These are phyloP conservation scores for Thalassiosira livingstoniorum DNA, from an alignment of 352 stramenopile genomes.

Conservation along the genomic window DNA sequence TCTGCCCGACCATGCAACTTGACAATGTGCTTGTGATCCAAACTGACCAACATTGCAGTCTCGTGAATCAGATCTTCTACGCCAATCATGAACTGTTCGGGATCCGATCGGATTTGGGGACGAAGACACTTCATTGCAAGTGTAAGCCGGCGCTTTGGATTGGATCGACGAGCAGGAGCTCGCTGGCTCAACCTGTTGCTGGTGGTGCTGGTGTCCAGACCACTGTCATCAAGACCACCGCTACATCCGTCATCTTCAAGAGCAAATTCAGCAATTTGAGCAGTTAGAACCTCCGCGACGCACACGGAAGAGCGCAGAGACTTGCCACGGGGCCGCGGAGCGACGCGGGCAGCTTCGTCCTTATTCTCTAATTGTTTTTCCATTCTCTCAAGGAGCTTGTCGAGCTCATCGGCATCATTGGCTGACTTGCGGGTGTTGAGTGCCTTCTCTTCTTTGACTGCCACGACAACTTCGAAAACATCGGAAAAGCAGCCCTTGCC, in stretches of 20 bases:
- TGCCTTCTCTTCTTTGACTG: background rate
- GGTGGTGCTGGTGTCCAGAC: background rate
- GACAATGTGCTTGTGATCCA: constrained; percentile 27
- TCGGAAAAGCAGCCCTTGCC: constrained; percentile 46
- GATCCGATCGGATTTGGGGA: background rate
- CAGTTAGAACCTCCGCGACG: background rate
- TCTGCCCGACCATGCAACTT: constrained; percentile 23
- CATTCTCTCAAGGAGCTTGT: background rate
- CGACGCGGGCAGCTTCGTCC: background rate
- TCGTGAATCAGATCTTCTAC: constrained; percentile 26
- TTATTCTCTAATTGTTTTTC: background rate
- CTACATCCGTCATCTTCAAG: background rate
- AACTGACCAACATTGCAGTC: constrained; percentile 14
- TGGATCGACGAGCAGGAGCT: background rate
- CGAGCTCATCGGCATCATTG: background rate
- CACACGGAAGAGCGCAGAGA: too few relatives aligned
- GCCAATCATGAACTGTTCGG: constrained; percentile 9
- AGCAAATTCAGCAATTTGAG: background rate
- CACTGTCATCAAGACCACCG: background rate
- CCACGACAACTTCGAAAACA: constrained; percentile 38
- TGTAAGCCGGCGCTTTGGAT: background rate
- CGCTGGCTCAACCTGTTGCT: background rate
- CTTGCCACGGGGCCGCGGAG: too few relatives aligned
- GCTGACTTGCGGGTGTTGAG: background rate
- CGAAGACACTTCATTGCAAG: background rate